These are phyloP conservation scores for Yamadazyma scolyti DNA, from an alignment of 805 yeast genomes.

Conservation along the genomic window DNA sequence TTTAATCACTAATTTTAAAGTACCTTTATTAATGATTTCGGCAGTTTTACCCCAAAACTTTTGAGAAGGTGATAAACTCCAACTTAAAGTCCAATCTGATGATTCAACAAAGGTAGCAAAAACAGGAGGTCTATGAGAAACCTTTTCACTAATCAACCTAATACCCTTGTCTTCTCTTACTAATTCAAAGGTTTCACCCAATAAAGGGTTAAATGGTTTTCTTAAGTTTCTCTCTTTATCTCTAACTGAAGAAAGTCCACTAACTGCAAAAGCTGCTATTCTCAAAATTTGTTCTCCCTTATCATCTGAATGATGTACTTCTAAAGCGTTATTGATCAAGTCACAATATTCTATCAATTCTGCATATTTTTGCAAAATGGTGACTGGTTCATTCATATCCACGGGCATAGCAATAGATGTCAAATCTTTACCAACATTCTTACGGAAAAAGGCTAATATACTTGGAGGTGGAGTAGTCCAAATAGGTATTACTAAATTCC, in stretches of 20 bases:
- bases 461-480: slow-evolving; percentile 76
- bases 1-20: slow-evolving; percentile 52
- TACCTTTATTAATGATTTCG: slow-evolving; percentile 77
- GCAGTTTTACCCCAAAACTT: slow-evolving; percentile 95
- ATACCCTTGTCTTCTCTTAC: slow-evolving; percentile 80
- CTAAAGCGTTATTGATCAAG: slow-evolving; percentile 61
- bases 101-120: slow-evolving; percentile 80
- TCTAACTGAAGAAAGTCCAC: slow-evolving; percentile 66
- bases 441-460: slow-evolving; percentile 71
- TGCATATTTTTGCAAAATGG: slow-evolving; percentile 73
- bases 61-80: slow-evolving; percentile 71
- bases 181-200: slow-evolving; percentile 91
- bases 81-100: slow-evolving; percentile 62
- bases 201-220: slow-evolving; percentile 91
- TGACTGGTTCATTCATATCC: slow-evolving; percentile 86
- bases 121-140: slow-evolving; percentile 80
- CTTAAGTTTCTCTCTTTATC: slow-evolving; percentile 72
- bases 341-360: slow-evolving; percentile 77
- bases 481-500: slow-evolving; percentile 58
- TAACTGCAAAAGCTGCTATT: slow-evolving; percentile 79
- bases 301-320: slow-evolving; percentile 34
- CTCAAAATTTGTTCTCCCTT: slow-evolving; percentile 59
- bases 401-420: slow-evolving; percentile 90
- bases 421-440: slow-evolving; percentile 90
- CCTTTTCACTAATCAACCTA: slow-evolving; percentile 79